Conservation (phyloP, 176 grass and related monocot species). For the Aechmea fasciata region DNA sequence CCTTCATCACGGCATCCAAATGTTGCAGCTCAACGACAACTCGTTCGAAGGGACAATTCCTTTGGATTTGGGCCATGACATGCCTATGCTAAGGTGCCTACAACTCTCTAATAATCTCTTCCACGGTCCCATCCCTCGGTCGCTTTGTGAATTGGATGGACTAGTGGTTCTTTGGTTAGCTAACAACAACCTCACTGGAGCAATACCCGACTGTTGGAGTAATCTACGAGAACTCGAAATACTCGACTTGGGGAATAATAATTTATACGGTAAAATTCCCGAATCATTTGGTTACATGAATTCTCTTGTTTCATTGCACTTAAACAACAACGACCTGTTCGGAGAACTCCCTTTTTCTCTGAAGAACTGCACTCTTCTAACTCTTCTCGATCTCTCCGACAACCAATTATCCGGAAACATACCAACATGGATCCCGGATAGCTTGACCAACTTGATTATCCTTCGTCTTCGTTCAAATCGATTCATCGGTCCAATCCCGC, state of each 20-base stretch:
- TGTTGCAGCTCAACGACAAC: neutral
- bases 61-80: neutral
- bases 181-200: neutral
- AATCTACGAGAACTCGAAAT: neutral
- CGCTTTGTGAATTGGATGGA: neutral
- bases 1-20: neutral
- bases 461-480: neutral
- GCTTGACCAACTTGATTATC: neutral
- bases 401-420: neutral
- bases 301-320: neutral
- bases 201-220: neutral
- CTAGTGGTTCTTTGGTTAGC: neutral
- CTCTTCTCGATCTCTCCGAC: neutral
- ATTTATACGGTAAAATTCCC: neutral
- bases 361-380: neutral
- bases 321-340: neutral
- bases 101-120: slow-evolving; percentile 3
- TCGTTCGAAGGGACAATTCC: slow-evolving; percentile 5
- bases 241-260: neutral
- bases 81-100: neutral
- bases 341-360: neutral
- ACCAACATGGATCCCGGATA: neutral
- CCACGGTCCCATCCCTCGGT: neutral
- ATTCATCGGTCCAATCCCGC: neutral
- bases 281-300: neutral